Conservation (phyloP, 768 basidiomycete species). For the Trametes villosa region DNA sequence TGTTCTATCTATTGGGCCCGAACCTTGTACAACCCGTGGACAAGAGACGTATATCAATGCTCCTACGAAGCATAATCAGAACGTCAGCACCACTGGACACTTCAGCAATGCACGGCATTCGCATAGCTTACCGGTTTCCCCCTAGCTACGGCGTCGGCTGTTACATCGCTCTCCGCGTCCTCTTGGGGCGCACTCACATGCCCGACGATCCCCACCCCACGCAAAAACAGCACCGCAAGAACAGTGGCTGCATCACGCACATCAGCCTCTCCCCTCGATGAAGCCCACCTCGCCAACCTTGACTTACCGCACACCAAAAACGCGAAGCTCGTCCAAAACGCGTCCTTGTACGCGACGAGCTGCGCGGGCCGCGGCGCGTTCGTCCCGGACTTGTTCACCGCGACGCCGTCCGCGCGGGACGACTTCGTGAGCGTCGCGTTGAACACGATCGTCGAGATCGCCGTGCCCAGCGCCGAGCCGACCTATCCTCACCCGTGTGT, state of each 20-base stretch:
- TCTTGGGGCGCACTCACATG: constrained; percentile 24
- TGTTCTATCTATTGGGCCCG: too few species aligned
- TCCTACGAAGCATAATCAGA: too few species aligned
- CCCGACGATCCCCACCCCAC: constrained; percentile 47
- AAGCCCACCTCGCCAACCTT: background rate
- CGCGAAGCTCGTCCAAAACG: constrained; percentile 66
- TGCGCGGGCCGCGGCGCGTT: constrained; percentile 42
- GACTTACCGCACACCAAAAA: constrained; percentile 62
- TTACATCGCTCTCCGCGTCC: constrained; percentile 1
- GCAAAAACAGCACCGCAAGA: constrained; percentile 43
- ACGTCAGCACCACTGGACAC: too few species aligned
- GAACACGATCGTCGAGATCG: constrained; percentile 73
- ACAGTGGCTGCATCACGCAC: constrained; percentile 27
- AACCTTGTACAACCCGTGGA: too few species aligned
- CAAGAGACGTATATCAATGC: too few species aligned
- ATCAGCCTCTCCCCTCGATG: background rate
- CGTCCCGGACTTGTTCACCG: constrained; percentile 30
- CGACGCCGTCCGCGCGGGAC: constrained; percentile 38
- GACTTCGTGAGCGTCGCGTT: constrained; percentile 50
- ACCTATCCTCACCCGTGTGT: too few species aligned
- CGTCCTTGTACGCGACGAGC: constrained; percentile 60
- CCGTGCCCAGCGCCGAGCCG: constrained; percentile 70
- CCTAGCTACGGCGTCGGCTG: background rate
- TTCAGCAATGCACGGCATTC: too few species aligned
- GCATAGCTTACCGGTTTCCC: too few species aligned